These are phyloP conservation scores for Starmerella etchellsii DNA, from an alignment of 805 yeast species.

Conservation along the genomic window DNA sequence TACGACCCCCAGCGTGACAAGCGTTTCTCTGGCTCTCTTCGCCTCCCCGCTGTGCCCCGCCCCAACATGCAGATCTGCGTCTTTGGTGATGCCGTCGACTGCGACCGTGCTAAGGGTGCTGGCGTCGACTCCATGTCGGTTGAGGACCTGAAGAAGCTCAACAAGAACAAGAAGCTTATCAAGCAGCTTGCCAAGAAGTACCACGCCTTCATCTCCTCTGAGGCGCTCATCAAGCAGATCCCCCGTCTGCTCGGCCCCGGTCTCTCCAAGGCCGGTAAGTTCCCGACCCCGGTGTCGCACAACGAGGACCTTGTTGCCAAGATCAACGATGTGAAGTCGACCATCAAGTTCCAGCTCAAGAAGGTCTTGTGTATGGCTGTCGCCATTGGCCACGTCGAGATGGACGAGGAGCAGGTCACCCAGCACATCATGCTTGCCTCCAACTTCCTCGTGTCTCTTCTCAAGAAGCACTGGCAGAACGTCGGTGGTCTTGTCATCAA, in stretches of 20 bases:
- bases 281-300: constrained; percentile 99
- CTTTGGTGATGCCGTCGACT: constrained; percentile 99
- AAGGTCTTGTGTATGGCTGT: constrained; percentile 99
- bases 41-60: constrained; percentile 98
- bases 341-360: constrained; percentile 99
- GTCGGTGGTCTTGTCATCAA: constrained; percentile 98
- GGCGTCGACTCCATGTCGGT: constrained; percentile 99
- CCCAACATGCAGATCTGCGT: constrained; percentile 99
- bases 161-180: constrained; percentile 99
- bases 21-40: constrained; percentile 99
- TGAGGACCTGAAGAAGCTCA: constrained; percentile 98
- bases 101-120: constrained; percentile 98
- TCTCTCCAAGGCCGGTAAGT: constrained; percentile 99
- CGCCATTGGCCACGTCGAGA: constrained; percentile 98
- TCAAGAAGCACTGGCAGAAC: constrained; percentile 99
- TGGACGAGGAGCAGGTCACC: constrained; percentile 92
- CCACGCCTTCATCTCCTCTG: constrained; percentile 99
- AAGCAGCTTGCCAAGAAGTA: constrained; percentile 99
- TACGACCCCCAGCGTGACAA: constrained; percentile 99
- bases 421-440: constrained; percentile 98
- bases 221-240: constrained; percentile 97
- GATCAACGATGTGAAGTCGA: constrained; percentile 95
- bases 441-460: constrained; percentile 96
- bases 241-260: constrained; percentile 99
- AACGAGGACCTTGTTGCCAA: constrained; percentile 92